These are phyloP conservation scores for Fistulifera solaris DNA, from an alignment of 108 stramenopile genomes.

Conservation along the genomic window DNA sequence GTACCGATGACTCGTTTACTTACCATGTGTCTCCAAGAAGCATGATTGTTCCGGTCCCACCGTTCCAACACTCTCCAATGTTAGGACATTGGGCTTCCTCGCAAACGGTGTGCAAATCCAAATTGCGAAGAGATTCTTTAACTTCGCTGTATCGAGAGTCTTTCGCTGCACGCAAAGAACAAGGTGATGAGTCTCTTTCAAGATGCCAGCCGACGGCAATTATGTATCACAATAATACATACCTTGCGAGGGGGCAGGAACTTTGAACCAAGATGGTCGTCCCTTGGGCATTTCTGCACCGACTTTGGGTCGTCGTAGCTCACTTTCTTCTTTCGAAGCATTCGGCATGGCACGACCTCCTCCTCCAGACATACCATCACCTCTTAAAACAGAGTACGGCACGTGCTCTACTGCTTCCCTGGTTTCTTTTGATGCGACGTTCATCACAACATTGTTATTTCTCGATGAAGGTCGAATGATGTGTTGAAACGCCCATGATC, in stretches of 20 bases:
- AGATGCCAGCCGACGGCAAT: too few species aligned
- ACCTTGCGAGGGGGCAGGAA: conserved; percentile 49
- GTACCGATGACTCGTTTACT: too few species aligned
- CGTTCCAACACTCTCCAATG: conserved; percentile 99
- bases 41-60: conserved; percentile 98
- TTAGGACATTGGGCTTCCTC: conserved; percentile 97
- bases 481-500: too few species aligned
- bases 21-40: conserved; percentile 95
- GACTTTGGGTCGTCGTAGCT: conserved; percentile 56
- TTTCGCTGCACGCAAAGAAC: conserved; percentile 14
- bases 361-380: conserved; percentile 77
- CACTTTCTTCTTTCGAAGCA: conserved; percentile 12
- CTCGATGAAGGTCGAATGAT: too few species aligned
- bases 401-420: too few species aligned
- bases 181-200: too few species aligned
- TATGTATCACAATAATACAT: conserved; percentile 12
- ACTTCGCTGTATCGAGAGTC: conserved; percentile 69
- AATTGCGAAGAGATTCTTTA: conserved; percentile 58
- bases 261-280: conserved; percentile 63
- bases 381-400: conserved; percentile 26
- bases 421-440: too few species aligned
- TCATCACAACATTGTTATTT: too few species aligned
- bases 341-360: conserved; percentile 77
- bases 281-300: conserved; percentile 80
- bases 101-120: conserved; percentile 91